Base-by-base conservation (phyloP, 768 basidiomycete species). In the Naganishia kalamii region DNA sequence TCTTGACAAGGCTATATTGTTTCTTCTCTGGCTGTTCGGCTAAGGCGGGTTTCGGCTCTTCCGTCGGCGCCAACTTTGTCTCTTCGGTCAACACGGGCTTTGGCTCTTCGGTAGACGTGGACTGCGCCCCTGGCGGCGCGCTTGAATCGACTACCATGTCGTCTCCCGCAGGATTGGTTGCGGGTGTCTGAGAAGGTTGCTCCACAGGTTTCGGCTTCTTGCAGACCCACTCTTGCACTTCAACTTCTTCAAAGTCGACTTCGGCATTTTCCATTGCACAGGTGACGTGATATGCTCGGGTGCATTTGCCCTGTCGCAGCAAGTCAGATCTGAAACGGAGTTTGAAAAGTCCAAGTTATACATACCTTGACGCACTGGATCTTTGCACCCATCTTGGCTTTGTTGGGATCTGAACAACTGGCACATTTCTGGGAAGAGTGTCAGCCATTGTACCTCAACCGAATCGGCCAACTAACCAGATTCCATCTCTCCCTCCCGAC, bases 401-500 rank as follows among this genome's bases (percentile, higher is more conserved):
- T 64, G 12, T 62, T 82, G 46, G 80, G 82, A 75, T 86, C 90
- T n/a, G 83, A 81, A 75, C 93, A 97, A 0, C 86, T 84, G 7
- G 86, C 83, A 76, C 94, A 99, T 88, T 94, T 96, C 92, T 97
- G 64, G 27, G 6, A 23, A 15, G 51, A 52, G 37, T 21, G 60
- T 7, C 30, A 40, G 30, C 68, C 52, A 40, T 2, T 5, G 40
- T 27, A 46, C n/a, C 27, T 48, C 29, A 43, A 48, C 43, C 4
- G 62, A 23, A 57, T 21, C 6, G 33, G 60, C 11, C 12, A 6
- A 80, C 86, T 61, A 72, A 94, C 93, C 80, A 98, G 73, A 74
- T 87, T 87, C 96, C 96, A 99, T 30, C 96, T 81, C 75, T 89
- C 93, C 74, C 86, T 90, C 12, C 89, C 88, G 69, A 99, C 90